Conservation (phyloP, 2,329 filamentous ascomycete species). For the Alternaria metachromatica region DNA sequence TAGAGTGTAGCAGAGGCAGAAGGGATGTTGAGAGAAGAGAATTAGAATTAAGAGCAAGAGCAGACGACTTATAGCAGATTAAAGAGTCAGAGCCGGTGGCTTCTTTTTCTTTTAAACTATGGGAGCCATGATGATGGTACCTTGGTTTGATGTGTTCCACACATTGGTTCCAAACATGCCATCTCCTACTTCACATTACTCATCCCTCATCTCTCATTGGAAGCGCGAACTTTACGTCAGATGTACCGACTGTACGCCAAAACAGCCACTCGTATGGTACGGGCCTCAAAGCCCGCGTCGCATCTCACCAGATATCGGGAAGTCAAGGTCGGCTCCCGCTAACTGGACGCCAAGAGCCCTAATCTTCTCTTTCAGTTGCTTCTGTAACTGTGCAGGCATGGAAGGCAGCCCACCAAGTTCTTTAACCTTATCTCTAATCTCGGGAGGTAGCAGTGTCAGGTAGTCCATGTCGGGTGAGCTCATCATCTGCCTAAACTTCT, state of each 20-base stretch:
- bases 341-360: background rate
- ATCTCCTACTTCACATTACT: background rate
- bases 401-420: background rate
- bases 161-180: background rate
- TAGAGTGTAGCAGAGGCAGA: background rate
- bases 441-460: background rate
- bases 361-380: background rate
- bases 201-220: background rate
- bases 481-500: background rate
- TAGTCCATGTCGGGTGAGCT: background rate
- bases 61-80: background rate
- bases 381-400: background rate
- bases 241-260: background rate
- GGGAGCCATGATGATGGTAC: background rate
- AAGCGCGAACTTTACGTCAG: background rate
- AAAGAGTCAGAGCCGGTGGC: too few relatives aligned
- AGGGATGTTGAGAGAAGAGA: background rate
- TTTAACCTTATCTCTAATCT: background rate
- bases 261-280: background rate
- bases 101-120: background rate
- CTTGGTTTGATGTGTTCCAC: background rate
- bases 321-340: background rate
- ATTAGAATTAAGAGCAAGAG: background rate
- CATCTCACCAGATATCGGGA: background rate
- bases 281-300: background rate